Conservation (phyloP, 2,329 filamentous ascomycete genomes). For the Microcera coccophila region DNA sequence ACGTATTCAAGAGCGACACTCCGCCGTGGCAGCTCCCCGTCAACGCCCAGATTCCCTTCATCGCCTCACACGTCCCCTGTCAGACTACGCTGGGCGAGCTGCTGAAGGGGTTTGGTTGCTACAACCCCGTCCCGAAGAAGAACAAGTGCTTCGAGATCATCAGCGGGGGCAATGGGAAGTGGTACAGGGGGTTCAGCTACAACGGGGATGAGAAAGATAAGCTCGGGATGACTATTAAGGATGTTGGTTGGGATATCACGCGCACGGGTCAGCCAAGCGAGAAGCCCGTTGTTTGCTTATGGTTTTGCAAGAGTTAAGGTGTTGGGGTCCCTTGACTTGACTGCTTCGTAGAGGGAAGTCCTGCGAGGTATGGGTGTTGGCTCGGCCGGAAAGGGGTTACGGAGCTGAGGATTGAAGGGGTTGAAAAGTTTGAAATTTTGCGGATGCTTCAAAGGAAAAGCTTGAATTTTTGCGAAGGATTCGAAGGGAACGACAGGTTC, state of each 20-base stretch:
- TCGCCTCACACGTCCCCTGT: conserved; percentile 50
- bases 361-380: no score
- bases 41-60: conserved; percentile 42
- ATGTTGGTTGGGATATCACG: conserved; percentile 56
- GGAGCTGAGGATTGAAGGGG: no score
- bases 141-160: conserved; percentile 57
- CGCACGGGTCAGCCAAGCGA: conserved; percentile 45
- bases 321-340: no score
- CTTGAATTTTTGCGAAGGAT: no score
- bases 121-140: conserved; percentile 46
- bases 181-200: conserved; percentile 55
- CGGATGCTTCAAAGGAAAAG: no score
- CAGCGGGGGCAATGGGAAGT: conserved; percentile 52
- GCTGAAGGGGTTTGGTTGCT: conserved; percentile 55
- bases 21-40: conserved; percentile 52
- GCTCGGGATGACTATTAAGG: conserved; percentile 48
- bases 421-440: no score
- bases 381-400: no score
- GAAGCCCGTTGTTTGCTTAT: conserved; percentile 57
- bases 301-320: conserved; percentile 52
- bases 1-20: conserved; percentile 50
- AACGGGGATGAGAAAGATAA: conserved; percentile 46
- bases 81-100: conserved; percentile 53
- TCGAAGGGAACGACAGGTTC: no score
- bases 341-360: no score